Evolutionary conservation across 208 protist genomes (phyloP).

Genomic region (Histomonas meleagridis): DNA sequence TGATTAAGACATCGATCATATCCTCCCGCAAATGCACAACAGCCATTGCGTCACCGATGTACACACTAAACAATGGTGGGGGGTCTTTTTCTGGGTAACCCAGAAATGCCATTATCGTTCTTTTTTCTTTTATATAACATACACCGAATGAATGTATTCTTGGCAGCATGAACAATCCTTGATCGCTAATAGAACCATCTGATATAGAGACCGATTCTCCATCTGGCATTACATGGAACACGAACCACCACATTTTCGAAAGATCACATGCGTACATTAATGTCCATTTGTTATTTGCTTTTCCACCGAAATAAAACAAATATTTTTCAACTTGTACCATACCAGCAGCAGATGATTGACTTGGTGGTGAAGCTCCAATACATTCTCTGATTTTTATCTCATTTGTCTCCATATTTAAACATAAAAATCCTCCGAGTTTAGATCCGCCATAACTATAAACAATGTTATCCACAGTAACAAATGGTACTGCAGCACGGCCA

Average conservation of each 20-base stretch:
- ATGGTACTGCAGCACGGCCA: not conserved
- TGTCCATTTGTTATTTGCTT: slow-evolving; percentile 4
- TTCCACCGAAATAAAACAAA: not conserved
- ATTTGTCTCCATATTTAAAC: not conserved
- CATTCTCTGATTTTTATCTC: not conserved
- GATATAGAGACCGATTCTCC: not conserved
- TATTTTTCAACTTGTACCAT: not conserved
- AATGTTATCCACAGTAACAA: not conserved
- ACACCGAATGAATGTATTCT: not conserved
- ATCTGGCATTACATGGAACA: not conserved
- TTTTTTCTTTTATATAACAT: not conserved
- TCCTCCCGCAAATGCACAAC: not conserved
- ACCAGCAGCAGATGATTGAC: not conserved
- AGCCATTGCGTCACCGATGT: not conserved
- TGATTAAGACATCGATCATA: not conserved
- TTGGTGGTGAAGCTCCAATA: not conserved
- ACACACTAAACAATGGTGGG: not conserved
- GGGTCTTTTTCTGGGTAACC: not conserved
- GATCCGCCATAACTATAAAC: not conserved
- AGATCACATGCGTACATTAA: not conserved
- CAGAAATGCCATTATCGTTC: not conserved
- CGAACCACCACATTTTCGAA: not conserved
- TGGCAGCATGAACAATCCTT: slow-evolving; percentile 16
- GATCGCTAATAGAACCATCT: not conserved
- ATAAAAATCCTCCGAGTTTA: not conserved